Evolutionary conservation across 1,284 basidiomycete genomes (phyloP).

Genomic region (Cryptococcus jaspeensis): DNA sequence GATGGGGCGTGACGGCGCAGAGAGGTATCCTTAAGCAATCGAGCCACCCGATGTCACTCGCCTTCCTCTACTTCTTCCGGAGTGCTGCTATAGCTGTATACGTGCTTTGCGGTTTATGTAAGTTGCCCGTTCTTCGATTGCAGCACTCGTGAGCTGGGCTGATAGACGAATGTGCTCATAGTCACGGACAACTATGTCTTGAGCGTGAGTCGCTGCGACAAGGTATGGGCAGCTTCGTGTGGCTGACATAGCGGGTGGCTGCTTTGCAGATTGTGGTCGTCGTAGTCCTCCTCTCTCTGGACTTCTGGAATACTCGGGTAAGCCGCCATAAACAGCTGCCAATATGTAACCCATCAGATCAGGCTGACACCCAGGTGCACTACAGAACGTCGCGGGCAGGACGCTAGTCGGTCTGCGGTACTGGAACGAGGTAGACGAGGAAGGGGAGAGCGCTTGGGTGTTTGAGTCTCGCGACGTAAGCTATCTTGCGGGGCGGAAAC

Average conservation of each 20-base stretch:
- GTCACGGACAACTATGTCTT: constrained; percentile 85
- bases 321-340: constrained; percentile 37
- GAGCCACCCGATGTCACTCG: constrained; percentile 76
- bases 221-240: background rate
- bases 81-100: constrained; percentile 81
- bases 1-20: constrained; percentile 21
- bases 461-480: constrained; percentile 88
- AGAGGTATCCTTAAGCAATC: constrained; percentile 58
- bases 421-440: constrained; percentile 97
- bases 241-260: constrained; percentile 2
- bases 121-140: too few relatives aligned
- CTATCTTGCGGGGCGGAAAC: constrained; percentile 11
- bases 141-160: too few relatives aligned
- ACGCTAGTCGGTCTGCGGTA: constrained; percentile 87
- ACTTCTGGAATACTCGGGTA: constrained; percentile 94
- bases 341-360: too few relatives aligned
- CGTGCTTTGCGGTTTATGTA: constrained; percentile 69
- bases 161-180: constrained; percentile 12
- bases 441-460: constrained; percentile 93
- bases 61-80: constrained; percentile 82
- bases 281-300: constrained; percentile 85
- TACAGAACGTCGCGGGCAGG: constrained; percentile 83
- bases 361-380: constrained; percentile 1
- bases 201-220: constrained; percentile 60
- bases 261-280: constrained; percentile 74